Percentiles rank a stretch among this genome's conserved stretches.
Evolutionary conservation across 192 early-diverging fungal genomes (phyloP).

Genomic region (Linnemannia schmuckeri): DNA sequence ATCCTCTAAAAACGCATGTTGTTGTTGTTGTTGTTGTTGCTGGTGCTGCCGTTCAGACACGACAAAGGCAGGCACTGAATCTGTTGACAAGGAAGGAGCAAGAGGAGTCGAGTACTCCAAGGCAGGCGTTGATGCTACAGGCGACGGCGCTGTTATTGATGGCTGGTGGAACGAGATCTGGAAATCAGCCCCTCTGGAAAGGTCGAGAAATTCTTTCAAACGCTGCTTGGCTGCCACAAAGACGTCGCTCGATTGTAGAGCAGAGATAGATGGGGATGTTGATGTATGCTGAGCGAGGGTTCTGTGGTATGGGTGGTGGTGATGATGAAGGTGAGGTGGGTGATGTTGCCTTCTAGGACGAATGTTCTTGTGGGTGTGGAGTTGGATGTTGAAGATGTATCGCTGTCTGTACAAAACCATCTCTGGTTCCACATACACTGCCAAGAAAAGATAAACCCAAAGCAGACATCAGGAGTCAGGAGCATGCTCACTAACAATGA

Average conservation of each 20-base stretch:
- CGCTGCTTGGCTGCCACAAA: slow-evolving; percentile 5
- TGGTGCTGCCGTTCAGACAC: background rate
- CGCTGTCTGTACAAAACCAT: background rate
- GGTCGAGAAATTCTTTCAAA: slow-evolving; percentile 14
- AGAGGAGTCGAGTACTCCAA: background rate
- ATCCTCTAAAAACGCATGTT: background rate
- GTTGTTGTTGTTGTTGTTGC: background rate
- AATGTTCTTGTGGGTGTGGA: background rate
- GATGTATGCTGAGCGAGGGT: background rate
- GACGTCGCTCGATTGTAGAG: background rate
- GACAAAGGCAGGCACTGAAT: background rate
- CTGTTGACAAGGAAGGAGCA: background rate
- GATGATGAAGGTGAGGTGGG: background rate
- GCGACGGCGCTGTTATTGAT: background rate
- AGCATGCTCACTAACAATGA: background rate
- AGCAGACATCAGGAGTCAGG: background rate
- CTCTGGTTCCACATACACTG: slow-evolving; percentile 21
- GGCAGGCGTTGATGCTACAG: background rate
- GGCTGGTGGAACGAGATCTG: slow-evolving; percentile 12
- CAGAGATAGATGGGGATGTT: background rate
- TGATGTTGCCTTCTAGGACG: background rate
- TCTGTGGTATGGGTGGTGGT: background rate
- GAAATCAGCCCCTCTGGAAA: slow-evolving; percentile 7
- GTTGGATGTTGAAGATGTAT: slow-evolving; percentile 11
- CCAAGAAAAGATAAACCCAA: background rate